Evolutionary conservation across 371 early-diverging fungal genomes (phyloP).

Genomic region (Circinella minor): DNA sequence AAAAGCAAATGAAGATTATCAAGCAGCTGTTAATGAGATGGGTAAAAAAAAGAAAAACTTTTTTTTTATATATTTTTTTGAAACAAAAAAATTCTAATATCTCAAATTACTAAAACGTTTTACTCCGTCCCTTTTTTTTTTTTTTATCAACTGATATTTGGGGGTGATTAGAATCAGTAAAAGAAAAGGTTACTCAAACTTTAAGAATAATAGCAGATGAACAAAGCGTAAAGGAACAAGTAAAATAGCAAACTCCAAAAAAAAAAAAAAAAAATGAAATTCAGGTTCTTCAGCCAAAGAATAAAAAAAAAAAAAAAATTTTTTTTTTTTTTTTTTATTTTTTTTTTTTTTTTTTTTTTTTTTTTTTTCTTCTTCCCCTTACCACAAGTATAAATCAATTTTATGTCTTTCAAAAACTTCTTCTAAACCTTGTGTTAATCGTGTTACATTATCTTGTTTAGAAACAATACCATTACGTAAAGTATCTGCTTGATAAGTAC

Average conservation of each 20-base stretch:
- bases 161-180: conserved; percentile 26
- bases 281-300: too few species aligned
- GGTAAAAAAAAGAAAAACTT: conserved; percentile 23
- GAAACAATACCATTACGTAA: conserved; percentile 4
- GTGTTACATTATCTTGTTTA: conserved; percentile 3
- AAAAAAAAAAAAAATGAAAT: too few species aligned
- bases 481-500: conserved; percentile 3
- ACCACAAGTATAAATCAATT: conserved; percentile 40
- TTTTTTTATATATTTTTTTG: too few species aligned
- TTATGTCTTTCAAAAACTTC: conserved; percentile 29
- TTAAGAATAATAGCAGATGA: conserved; percentile 49
- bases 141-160: neutral
- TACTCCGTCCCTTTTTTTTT: neutral
- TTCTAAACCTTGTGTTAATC: conserved; percentile 25
- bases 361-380: too few species aligned
- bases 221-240: conserved; percentile 21
- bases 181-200: conserved; percentile 37
- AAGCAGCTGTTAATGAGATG: conserved; percentile 53
- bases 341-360: too few species aligned
- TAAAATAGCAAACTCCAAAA: too few species aligned
- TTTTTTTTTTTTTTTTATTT: too few species aligned
- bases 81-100: too few species aligned
- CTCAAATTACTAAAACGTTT: too few species aligned
- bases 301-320: too few species aligned
- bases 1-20: conserved; percentile 54